Base-by-base conservation (phyloP, 1,284 basidiomycete genomes). In the Malassezia caprae region DNA sequence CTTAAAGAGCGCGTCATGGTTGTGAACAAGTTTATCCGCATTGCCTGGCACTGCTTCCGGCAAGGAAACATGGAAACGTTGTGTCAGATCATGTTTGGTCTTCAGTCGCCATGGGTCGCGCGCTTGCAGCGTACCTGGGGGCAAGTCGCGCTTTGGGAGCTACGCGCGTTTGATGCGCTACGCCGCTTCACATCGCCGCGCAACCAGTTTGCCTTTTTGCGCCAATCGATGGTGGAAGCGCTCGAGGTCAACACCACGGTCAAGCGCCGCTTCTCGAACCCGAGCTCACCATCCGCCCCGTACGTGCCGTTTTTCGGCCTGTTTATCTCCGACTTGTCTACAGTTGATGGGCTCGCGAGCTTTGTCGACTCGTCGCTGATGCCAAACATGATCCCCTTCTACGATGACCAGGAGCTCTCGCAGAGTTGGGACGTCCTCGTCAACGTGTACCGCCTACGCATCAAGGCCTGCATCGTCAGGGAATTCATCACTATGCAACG, bases 21-120 rank as follows among this genome's bases (percentile, higher is more conserved):
- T 26, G 80, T 88, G 51, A 79, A 78, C 58, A 90, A 90, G 76
- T 84, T 91, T 69, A 85, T 93, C 63, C 83, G 87, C 28, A 78
- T 93, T 58, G 88, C 89, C 42, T 89, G 85, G 88, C 88, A 88
- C 83, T 84, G 85, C 51, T 93, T 90, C 72, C 77, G 79, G 40
- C 78, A 84, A 61, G 84, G 82, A 69, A 91, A 86, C 77, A 89
- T 87, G 76, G 83, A 84, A 59, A 84, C 86, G 1, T 72, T 91
- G 42, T 83, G 85, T 1, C 87, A 88, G 41, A 83, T 93, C 60
- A 82, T 93, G 50, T 81, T 84, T 17, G 89, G 85, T 3, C 78
- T 94, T 37, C 81, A 82, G 49, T 84, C 81, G 58, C 82, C 84
- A 8, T 85, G 82, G 81, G 84, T 90, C 4, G 78, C 78, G 64